Conservation (phyloP, 768 basidiomycete species). For the Rhodocollybia butyracea region DNA sequence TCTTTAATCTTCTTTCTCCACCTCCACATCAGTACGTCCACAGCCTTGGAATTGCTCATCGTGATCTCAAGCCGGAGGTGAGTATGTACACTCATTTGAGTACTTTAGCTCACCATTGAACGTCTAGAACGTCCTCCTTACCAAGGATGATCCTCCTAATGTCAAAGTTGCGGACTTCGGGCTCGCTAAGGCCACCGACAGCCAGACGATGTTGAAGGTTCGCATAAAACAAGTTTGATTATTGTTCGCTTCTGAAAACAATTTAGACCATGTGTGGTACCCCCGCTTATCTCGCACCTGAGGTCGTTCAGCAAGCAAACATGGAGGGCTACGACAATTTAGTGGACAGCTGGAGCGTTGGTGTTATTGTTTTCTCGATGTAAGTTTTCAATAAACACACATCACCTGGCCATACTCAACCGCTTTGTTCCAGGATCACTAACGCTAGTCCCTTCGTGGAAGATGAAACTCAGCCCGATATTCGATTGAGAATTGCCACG, state of each 20-base stretch:
- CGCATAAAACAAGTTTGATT: slow-evolving; percentile 24
- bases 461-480: slow-evolving; percentile 54
- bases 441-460: slow-evolving; percentile 81
- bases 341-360: slow-evolving; percentile 96
- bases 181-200: slow-evolving; percentile 87
- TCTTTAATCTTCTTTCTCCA: background rate
- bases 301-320: slow-evolving; percentile 71
- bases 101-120: background rate
- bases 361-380: slow-evolving; percentile 94
- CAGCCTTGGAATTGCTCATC: slow-evolving; percentile 76
- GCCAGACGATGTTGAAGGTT: slow-evolving; percentile 72
- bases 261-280: slow-evolving; percentile 92
- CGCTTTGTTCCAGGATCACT: slow-evolving; percentile 53
- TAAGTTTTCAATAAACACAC: slow-evolving; percentile 29
- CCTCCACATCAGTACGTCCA: slow-evolving; percentile 55
- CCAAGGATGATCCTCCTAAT: slow-evolving; percentile 57
- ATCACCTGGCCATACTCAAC: background rate
- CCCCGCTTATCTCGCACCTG: slow-evolving; percentile 90
- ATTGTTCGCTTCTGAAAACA: slow-evolving; percentile 2
- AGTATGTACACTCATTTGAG: slow-evolving; percentile 5
- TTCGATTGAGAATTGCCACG: slow-evolving; percentile 56
- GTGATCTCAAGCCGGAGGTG: slow-evolving; percentile 91
- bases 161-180: slow-evolving; percentile 97
- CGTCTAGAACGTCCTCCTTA: slow-evolving; percentile 78
- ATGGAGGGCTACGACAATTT: slow-evolving; percentile 77